A percentile compares a stretch with the other conserved stretches of the same genome.
Conservation (phyloP, 768 basidiomycete genomes). For the Suillus cothurnatus region DNA sequence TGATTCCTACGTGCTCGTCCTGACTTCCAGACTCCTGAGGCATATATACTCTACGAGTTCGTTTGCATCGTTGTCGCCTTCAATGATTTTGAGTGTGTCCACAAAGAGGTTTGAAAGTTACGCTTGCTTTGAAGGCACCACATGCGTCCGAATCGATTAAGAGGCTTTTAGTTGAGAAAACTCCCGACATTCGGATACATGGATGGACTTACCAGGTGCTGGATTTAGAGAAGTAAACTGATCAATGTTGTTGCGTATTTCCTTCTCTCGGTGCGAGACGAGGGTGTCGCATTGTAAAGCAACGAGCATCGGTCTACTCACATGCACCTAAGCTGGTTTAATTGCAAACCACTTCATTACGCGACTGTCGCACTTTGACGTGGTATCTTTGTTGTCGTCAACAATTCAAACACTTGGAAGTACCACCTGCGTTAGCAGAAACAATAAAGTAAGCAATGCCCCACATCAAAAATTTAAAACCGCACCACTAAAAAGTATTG, state of each 20-base stretch:
- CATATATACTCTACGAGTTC: background rate
- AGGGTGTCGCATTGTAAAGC: background rate
- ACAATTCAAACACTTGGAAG: slow-evolving; percentile 3
- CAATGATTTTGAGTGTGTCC: background rate
- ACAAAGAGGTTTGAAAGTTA: background rate
- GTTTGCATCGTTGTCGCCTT: background rate
- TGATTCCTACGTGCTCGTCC: background rate
- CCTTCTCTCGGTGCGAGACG: background rate
- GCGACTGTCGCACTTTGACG: no score
- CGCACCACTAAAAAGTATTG: no score
- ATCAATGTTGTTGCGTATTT: background rate
- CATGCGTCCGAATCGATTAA: background rate
- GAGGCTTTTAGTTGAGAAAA: background rate
- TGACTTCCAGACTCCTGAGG: background rate
- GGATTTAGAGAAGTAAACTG: background rate
- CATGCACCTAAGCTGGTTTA: background rate
- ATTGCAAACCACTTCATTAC: no score
- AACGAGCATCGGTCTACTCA: background rate
- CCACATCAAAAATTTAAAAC: no score
- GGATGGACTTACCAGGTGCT: background rate
- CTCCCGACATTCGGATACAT: background rate
- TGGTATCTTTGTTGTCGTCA: slow-evolving; percentile 15
- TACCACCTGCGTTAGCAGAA: no score
- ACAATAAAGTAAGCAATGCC: no score
- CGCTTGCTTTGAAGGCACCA: background rate